These are phyloP conservation scores for Serpula lacrymans DNA, from an alignment of 768 basidiomycete genomes.

Conservation along the genomic window DNA sequence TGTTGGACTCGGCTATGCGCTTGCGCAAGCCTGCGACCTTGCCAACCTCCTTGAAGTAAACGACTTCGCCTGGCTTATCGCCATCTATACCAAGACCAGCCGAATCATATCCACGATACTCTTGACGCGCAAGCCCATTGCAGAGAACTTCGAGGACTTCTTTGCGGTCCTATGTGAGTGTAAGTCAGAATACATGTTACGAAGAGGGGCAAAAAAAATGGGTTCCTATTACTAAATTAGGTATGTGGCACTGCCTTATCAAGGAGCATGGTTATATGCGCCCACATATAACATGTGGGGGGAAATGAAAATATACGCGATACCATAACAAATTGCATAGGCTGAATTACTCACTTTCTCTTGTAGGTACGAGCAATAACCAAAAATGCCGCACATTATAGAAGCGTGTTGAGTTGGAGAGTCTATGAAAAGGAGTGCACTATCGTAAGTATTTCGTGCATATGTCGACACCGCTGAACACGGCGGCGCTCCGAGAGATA, in stretches of 20 bases:
- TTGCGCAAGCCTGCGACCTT: conserved; percentile 93
- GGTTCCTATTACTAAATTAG: conserved; percentile 21
- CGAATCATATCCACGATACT: conserved; percentile 98
- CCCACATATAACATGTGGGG: too few species aligned
- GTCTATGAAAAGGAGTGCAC: conserved; percentile 3
- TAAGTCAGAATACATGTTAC: conserved; percentile 9
- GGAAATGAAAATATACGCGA: too few species aligned
- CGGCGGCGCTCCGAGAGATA: not conserved
- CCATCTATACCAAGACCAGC: conserved; percentile 91
- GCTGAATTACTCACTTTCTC: conserved; percentile 79
- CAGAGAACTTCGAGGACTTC: conserved; percentile 88
- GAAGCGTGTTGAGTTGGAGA: not conserved
- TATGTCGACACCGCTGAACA: too few species aligned
- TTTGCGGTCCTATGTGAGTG: conserved; percentile 65
- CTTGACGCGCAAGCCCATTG: conserved; percentile 89
- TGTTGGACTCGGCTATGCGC: conserved; percentile 67
- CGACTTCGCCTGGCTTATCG: conserved; percentile 70
- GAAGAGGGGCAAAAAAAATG: too few species aligned
- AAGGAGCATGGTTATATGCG: too few species aligned
- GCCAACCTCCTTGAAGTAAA: conserved; percentile 97
- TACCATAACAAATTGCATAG: too few species aligned
- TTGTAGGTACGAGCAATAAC: conserved; percentile 90
- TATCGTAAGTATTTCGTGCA: too few species aligned
- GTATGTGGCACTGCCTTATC: too few species aligned
- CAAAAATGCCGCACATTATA: conserved; percentile 93